Evolutionary conservation across 2,329 filamentous ascomycete species (phyloP).

Genomic region (Nemania sp.): DNA sequence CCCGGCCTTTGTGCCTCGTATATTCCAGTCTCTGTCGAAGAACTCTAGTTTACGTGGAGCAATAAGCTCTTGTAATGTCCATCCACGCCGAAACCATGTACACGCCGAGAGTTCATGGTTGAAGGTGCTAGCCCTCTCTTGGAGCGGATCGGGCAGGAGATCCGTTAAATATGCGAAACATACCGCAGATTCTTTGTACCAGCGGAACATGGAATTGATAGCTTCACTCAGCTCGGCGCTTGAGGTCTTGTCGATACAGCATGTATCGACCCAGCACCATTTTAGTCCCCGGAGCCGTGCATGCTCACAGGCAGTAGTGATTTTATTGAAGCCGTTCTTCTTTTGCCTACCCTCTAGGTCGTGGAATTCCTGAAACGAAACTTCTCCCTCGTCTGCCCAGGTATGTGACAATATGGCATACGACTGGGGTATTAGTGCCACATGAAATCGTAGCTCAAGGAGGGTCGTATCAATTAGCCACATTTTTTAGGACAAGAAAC

Average conservation of each 20-base stretch:
- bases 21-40: slow-evolving; percentile 23
- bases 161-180: slow-evolving; percentile 29
- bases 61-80: slow-evolving; percentile 36
- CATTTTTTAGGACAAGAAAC: not conserved
- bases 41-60: slow-evolving; percentile 24
- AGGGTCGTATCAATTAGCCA: slow-evolving; percentile 27
- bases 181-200: slow-evolving; percentile 28
- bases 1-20: slow-evolving; percentile 18
- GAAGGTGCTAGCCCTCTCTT: not conserved
- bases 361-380: slow-evolving; percentile 29
- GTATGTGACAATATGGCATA: slow-evolving; percentile 32
- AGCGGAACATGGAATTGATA: slow-evolving; percentile 36
- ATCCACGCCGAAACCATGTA: slow-evolving; percentile 32
- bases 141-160: not conserved
- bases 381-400: slow-evolving; percentile 27
- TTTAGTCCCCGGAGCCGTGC: slow-evolving; percentile 17
- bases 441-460: slow-evolving; percentile 21
- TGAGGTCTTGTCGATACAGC: slow-evolving; percentile 35
- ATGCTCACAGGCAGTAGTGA: slow-evolving; percentile 1
- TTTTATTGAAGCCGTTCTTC: slow-evolving; percentile 25
- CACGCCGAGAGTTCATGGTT: slow-evolving; percentile 5
- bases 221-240: slow-evolving; percentile 34
- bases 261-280: slow-evolving; percentile 30
- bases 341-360: not conserved
- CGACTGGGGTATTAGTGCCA: not conserved